Evolutionary conservation across 2,329 filamentous ascomycete species (phyloP).

Genomic region (Colletotrichum noveboracense): DNA sequence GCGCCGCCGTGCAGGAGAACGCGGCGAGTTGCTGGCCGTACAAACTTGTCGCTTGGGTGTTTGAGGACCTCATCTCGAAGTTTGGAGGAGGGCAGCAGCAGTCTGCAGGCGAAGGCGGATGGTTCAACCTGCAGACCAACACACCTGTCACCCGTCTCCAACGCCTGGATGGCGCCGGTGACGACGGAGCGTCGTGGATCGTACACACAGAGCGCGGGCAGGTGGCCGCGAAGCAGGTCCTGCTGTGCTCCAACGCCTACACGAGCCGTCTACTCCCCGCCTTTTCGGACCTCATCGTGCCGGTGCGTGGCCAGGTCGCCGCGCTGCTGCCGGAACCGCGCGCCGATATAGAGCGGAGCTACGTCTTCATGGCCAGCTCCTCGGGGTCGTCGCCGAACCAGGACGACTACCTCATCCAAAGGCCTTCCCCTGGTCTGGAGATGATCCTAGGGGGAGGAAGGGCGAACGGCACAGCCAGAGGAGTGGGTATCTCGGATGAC

Average conservation of each 20-base stretch:
- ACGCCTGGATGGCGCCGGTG: conserved; percentile 22
- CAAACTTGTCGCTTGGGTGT: conserved; percentile 76
- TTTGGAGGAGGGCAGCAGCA: conserved; percentile 34
- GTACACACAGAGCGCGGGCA: conserved; percentile 73
- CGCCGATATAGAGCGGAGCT: conserved; percentile 57
- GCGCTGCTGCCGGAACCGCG: conserved; percentile 56
- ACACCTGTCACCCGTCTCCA: conserved; percentile 66
- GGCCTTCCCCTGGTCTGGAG: conserved; percentile 62
- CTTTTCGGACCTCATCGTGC: conserved; percentile 76
- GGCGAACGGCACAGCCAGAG: conserved; percentile 54
- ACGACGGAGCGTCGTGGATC: conserved; percentile 51
- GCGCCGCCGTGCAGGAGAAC: conserved; percentile 67
- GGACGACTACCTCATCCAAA: conserved; percentile 77
- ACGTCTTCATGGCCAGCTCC: conserved; percentile 60
- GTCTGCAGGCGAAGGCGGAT: background rate
- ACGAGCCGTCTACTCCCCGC: conserved; percentile 75
- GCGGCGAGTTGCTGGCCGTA: conserved; percentile 83
- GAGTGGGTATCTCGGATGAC: conserved; percentile 66
- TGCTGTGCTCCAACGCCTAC: conserved; percentile 86
- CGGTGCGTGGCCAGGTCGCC: conserved; percentile 76
- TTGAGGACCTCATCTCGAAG: conserved; percentile 60
- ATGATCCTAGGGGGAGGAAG: conserved; percentile 77
- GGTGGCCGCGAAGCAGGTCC: conserved; percentile 65
- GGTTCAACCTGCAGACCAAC: conserved; percentile 76
- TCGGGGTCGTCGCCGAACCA: conserved; percentile 41